Base-by-base conservation (phyloP, 345 rosid species). In the Rhizophora apiculata region DNA sequence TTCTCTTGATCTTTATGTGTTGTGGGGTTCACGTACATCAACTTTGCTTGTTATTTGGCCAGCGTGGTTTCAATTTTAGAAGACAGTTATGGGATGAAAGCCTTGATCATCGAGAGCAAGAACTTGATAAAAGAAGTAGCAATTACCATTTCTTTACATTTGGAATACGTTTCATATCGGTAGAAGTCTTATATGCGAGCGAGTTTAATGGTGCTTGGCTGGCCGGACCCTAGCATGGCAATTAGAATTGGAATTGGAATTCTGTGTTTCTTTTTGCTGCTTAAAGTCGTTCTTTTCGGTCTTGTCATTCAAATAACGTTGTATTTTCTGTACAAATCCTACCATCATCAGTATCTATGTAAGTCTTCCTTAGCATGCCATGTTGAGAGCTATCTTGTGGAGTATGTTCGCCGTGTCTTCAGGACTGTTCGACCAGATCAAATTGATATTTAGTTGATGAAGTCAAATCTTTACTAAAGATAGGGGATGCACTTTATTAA, bases 181-280 rank as follows among this genome's bases (percentile, higher is more conserved):
- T 78, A 2, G 53, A 62, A 13, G 6, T 21, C 2, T 43, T 34
- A 19, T 83, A 78, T n/a, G n/a, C n/a, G n/a, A n/a, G n/a, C 52
- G 30, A 74, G 46, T 30, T 72, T 60, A 83, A 74, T n/a, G 30
- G 79, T 82, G 53, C 51, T 73, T 20, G 83, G 84, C 27, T 46
- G 48, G 70, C 16, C 32, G 29, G 29, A 55, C 1, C 22, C 22
- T 26, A 55, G 15, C 3, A 9, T 55, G 63, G 76, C 43, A 49
- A 64, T 13, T 8, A 59, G 26, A 2, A 43, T 20, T n/a, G 16
- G 54, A 10, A 36, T 71, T 21, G 64, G 69, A 21, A 11, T 71
- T 27, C 18, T 39, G 4, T 36, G 63, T 31, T 30, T 69, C 24
- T 57, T 64, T 52, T 6, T 64, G 26, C 46, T 67, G 51, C 3